Evolutionary conservation across 139 green algal species (phyloP).

Genomic region (Chlamydomonas sphaeroides): DNA sequence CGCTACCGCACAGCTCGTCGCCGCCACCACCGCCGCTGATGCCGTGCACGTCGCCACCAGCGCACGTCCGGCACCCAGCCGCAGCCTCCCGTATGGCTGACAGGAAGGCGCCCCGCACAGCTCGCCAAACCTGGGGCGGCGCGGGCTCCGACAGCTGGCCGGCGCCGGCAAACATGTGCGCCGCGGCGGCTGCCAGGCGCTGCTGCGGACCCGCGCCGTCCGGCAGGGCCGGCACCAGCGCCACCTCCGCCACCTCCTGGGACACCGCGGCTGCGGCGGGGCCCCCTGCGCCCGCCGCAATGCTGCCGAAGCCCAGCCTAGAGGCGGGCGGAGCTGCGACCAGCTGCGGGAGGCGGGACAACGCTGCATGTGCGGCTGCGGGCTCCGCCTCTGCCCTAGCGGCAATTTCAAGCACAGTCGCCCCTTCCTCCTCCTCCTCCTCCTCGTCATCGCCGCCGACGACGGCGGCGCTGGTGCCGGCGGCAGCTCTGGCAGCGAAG

Average conservation of each 20-base stretch:
- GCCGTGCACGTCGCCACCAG: background rate
- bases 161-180: background rate
- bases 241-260: background rate
- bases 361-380: background rate
- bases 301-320: too few species aligned
- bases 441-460: too few species aligned
- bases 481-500: background rate
- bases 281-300: too few species aligned
- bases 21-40: background rate
- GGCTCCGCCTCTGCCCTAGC: too few species aligned
- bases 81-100: background rate
- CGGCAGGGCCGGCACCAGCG: slow-evolving; percentile 1
- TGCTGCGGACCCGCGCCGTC: background rate
- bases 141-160: background rate
- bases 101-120: background rate
- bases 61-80: too few species aligned
- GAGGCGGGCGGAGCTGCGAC: background rate
- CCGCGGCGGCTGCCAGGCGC: background rate
- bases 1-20: background rate
- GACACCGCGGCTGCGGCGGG: background rate
- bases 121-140: too few species aligned
- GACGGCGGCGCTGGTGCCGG: background rate
- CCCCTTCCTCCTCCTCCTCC: background rate
- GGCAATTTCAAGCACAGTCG: too few species aligned
- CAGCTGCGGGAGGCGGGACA: background rate